Conservation (phyloP, 208 protist genomes). For the Leptomonas pyrrhocoris region DNA sequence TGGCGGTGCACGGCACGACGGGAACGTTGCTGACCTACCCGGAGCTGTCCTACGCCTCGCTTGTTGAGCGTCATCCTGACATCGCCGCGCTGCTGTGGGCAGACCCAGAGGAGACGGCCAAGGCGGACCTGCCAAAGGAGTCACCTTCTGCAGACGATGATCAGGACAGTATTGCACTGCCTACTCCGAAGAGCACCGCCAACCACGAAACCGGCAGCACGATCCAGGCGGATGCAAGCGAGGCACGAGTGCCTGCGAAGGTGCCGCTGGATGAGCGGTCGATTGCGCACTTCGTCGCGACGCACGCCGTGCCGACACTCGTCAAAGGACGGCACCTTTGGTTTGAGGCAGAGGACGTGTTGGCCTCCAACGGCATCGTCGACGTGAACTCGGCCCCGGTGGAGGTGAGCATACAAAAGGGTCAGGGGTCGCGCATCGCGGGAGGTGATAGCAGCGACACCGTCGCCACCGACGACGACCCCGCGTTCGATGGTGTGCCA, state of each 20-base stretch:
- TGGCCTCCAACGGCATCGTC: constrained; percentile 58
- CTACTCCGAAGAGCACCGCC: not conserved
- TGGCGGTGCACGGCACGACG: constrained; percentile 58
- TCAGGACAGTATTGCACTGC: not conserved
- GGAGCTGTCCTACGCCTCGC: constrained; percentile 34
- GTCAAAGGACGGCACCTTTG: constrained; percentile 42
- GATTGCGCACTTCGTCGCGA: constrained; percentile 15
- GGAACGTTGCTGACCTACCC: constrained; percentile 39
- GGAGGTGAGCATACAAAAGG: constrained; percentile 26
- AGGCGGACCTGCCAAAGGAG: not conserved
- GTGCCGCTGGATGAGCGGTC: not conserved
- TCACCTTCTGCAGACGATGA: not conserved
- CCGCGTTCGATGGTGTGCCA: not conserved
- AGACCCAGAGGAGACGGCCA: not conserved
- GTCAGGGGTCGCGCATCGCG: not conserved
- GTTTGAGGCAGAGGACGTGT: constrained; percentile 71
- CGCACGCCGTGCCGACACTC: constrained; percentile 19
- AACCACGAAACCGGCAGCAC: not conserved
- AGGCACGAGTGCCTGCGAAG: not conserved
- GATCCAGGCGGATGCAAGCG: not conserved
- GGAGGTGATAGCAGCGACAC: not conserved
- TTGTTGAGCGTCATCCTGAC: constrained; percentile 30
- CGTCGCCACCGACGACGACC: not conserved
- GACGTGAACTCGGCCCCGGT: constrained; percentile 81
- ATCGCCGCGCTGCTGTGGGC: constrained; percentile 23